A percentile compares a stretch with the other conserved stretches of the same genome.
phyloP scores from a whole-genome alignment of 805 yeast genomes.

The Saturnispora sekii region DNA sequence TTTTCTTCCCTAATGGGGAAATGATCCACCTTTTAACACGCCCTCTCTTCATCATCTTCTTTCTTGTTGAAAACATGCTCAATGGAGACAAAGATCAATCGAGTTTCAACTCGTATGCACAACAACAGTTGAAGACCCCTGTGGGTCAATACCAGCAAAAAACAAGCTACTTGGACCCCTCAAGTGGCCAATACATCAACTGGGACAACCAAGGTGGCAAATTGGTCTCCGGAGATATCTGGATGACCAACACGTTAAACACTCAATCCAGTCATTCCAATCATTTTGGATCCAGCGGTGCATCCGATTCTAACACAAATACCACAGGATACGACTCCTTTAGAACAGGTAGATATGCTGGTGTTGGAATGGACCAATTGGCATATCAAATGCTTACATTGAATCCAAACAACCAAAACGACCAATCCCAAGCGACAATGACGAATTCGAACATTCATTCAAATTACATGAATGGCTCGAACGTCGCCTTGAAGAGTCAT shows the following conservation, averaged over 20 bases:
- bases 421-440: constrained; percentile 10
- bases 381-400: constrained; percentile 21
- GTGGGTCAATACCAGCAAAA: background rate
- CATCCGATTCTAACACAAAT: background rate
- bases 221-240: background rate
- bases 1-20: background rate
- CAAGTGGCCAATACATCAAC: no score
- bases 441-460: background rate
- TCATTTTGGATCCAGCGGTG: background rate
- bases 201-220: no score
- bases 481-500: no score
- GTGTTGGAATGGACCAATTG: constrained; percentile 22
- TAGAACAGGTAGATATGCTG: constrained; percentile 12
- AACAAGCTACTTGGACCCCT: no score
- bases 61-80: no score
- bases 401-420: constrained; percentile 9
- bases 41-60: background rate
- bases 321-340: background rate
- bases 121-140: no score
- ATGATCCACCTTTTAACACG: constrained; percentile 7
- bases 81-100: no score
- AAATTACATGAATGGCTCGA: background rate
- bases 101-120: no score
- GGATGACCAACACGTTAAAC: background rate
- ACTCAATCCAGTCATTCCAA: background rate